These are phyloP conservation scores for Komagataea norvegica DNA, from an alignment of 1,139 yeast genomes.

Conservation along the genomic window DNA sequence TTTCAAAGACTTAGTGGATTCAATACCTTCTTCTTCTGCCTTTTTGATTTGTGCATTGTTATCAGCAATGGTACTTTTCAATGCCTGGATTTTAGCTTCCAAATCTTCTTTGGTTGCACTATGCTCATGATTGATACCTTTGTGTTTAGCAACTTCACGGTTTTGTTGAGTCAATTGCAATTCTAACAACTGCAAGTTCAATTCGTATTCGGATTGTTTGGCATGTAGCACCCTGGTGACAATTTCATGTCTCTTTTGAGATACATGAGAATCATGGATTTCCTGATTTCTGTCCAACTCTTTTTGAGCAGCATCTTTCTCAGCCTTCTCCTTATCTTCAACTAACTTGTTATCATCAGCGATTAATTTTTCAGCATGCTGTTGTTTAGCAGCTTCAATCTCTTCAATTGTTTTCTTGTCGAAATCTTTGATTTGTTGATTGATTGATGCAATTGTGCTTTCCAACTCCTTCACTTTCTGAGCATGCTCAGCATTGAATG, in stretches of 20 bases:
- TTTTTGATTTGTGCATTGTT: conserved; percentile 33
- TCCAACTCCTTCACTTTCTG: conserved; percentile 32
- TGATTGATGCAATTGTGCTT: conserved; percentile 21
- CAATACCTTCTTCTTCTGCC: conserved; percentile 38
- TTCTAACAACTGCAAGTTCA: conserved; percentile 21
- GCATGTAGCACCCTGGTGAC: conserved; percentile 24
- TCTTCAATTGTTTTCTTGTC: conserved; percentile 27
- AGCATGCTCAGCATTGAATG: conserved; percentile 22
- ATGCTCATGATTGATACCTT: conserved; percentile 18
- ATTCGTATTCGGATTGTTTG: conserved; percentile 24
- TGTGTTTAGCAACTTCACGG: conserved; percentile 24
- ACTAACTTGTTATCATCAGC: conserved; percentile 23
- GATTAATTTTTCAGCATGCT: conserved; percentile 15
- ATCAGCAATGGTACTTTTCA: conserved; percentile 19
- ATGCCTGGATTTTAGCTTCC: conserved; percentile 16
- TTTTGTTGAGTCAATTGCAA: conserved; percentile 23
- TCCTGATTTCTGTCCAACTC: conserved; percentile 16
- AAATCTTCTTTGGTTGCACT: conserved; percentile 16
- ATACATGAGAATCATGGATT: conserved; percentile 19
- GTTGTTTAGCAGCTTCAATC: conserved; percentile 21
- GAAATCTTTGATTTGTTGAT: conserved; percentile 22
- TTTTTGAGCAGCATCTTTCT: conserved; percentile 15
- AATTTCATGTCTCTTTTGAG: conserved; percentile 23
- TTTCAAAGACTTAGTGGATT: conserved; percentile 22
- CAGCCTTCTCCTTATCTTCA: conserved; percentile 18